Conservation (phyloP, 768 basidiomycete genomes). For the Cyclocybe aegerita region DNA sequence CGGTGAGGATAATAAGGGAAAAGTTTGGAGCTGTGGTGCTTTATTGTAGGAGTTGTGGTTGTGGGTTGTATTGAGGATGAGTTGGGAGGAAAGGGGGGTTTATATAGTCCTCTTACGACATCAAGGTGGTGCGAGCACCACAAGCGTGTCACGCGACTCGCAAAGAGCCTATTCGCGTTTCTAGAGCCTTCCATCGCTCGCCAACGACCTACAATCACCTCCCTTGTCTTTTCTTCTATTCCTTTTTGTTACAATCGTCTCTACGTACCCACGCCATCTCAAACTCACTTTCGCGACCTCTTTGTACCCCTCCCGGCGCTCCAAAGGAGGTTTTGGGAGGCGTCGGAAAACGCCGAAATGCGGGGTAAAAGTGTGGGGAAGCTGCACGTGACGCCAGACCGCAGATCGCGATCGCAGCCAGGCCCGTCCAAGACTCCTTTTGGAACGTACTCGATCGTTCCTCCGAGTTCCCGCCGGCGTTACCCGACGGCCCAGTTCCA, state of each 20-base stretch:
- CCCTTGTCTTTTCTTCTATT: constrained; percentile 1
- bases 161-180: not conserved
- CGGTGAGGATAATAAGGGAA: not conserved
- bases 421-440: constrained; percentile 5
- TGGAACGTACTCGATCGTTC: constrained; percentile 1
- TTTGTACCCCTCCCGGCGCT: not conserved
- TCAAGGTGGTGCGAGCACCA: constrained; percentile 15
- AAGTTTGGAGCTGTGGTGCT: not conserved
- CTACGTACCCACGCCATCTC: not conserved
- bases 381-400: constrained; percentile 10
- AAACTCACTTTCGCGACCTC: not conserved
- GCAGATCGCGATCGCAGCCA: constrained; percentile 12
- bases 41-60: constrained; percentile 9
- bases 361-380: constrained; percentile 18
- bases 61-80: constrained; percentile 2
- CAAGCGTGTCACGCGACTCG: constrained; percentile 1
- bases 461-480: not conserved
- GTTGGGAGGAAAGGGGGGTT: constrained; percentile 12
- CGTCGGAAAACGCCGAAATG: not conserved
- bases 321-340: too few relatives aligned
- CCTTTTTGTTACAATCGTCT: not conserved
- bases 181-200: constrained; percentile 21
- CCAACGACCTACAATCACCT: not conserved
- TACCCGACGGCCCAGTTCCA: not conserved
- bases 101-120: constrained; percentile 21